Base-by-base conservation (phyloP, 306 rosid genomes). In the Oemleria cerasiformis region DNA sequence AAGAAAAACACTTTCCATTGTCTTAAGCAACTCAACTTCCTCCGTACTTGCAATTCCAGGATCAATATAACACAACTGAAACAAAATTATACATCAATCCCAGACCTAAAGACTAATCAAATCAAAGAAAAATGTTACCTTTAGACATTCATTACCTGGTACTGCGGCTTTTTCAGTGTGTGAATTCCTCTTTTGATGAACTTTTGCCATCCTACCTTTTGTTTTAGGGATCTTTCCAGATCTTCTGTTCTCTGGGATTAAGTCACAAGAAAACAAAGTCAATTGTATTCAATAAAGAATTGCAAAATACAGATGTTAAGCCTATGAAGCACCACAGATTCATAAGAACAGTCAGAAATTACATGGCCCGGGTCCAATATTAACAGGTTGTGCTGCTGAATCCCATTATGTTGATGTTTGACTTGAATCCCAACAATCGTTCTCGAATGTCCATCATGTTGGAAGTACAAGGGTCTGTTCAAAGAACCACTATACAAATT, bases 401-500 rank as follows among this genome's bases (percentile, higher is more conserved):
- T 16, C 63, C 84, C 83, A 15, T 83, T 68, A 25, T 12, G 66
- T 76, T 84, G 86, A 76, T 50, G 73, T 68, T 80, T 84, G 55
- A 80, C 84, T 81, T 90, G 92, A 81, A 92, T 84, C 77, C 98
- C 98, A 67, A 90, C 86, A 43, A 88, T 83, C 61, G 91, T 88
- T 85, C 92, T 88, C 25, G 97, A 92, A 81, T 90, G 98, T 19
- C 97, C 98, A 65, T 88, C 88, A 68, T 92, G 97, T 78, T 92
- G 97, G 61, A 92, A 90, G 84, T 90, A 90, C 79, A 92, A 78
- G 51, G 92, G 93, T 78, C 96, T 92, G 86, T 48, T 55, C 79
- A 82, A 70, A 75, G 45, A 75, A 85, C 50, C 63, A 9, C 71
- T 25, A 60, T 68, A 16, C 39, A 79, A n/a, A 63, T 72, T 81